phyloP scores from a whole-genome alignment of 2,329 filamentous ascomycete species.

The Rachicladosporium sp. region DNA sequence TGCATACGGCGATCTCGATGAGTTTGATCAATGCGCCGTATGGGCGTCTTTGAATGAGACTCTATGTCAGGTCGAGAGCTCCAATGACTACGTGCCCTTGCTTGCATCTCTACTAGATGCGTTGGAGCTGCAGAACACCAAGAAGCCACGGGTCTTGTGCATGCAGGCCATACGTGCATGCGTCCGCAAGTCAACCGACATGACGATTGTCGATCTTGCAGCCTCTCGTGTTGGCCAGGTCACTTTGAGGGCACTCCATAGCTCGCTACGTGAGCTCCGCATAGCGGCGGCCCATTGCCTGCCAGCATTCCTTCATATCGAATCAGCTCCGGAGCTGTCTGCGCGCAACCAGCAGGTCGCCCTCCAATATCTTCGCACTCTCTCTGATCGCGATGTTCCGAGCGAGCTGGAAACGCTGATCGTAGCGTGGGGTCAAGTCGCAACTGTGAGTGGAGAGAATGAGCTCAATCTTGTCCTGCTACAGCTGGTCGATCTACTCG shows the following conservation, averaged over 20 bases:
- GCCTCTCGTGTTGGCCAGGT: conserved; percentile 60
- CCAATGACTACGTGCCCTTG: too few relatives aligned
- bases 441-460: conserved; percentile 60
- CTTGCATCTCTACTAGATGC: conserved; percentile 21
- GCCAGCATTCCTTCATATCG: conserved; percentile 48
- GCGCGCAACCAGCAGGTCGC: conserved; percentile 56
- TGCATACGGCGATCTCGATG: too few relatives aligned
- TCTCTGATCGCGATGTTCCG: conserved; percentile 57
- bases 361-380: conserved; percentile 56
- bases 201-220: conserved; percentile 53
- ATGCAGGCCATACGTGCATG: conserved; percentile 61
- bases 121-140: conserved; percentile 34
- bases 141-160: conserved; percentile 53
- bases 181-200: conserved; percentile 51
- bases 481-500: conserved; percentile 74
- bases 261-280: conserved; percentile 73
- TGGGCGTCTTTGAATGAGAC: too few relatives aligned
- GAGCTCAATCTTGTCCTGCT: conserved; percentile 79
- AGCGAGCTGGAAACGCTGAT: conserved; percentile 73
- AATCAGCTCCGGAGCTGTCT: conserved; percentile 36
- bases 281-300: conserved; percentile 56
- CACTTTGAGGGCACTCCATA: conserved; percentile 69
- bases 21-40: too few relatives aligned
- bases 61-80: too few relatives aligned
- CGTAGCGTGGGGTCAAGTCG: conserved; percentile 74